These are phyloP conservation scores for Oryza rufipogon DNA, from an alignment of 176 grass and related monocot species.

Conservation along the genomic window DNA sequence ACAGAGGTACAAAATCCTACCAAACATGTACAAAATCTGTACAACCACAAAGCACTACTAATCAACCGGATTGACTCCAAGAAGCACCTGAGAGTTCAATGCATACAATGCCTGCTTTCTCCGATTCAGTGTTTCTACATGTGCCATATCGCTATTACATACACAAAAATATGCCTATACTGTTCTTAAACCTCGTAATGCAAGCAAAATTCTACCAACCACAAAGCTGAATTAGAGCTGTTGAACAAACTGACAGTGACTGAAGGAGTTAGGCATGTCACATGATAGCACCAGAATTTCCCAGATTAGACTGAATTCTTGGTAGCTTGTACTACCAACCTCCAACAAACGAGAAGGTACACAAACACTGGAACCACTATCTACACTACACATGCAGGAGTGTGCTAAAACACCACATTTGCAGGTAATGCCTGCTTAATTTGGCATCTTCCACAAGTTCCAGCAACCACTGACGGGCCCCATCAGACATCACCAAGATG, in stretches of 20 bases:
- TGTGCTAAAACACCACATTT: constrained; percentile 36
- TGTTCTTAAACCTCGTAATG: constrained; percentile 7
- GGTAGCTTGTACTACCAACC: background rate
- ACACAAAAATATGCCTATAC: background rate
- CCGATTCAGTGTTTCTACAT: background rate
- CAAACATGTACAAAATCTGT: background rate
- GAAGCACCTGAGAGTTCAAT: background rate
- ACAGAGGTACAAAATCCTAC: constrained; percentile 34
- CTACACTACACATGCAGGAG: background rate
- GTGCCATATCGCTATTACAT: background rate
- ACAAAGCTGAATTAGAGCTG: constrained; percentile 24
- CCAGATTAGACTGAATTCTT: constrained; percentile 2
- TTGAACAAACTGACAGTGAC: constrained; percentile 19
- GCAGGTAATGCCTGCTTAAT: constrained; percentile 33
- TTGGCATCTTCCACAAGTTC: constrained; percentile 33
- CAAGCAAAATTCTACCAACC: constrained; percentile 33
- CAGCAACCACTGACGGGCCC: constrained; percentile 44
- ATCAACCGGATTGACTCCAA: constrained; percentile 19
- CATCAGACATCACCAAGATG: constrained; percentile 41
- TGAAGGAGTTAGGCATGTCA: constrained; percentile 27
- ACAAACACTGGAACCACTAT: constrained; percentile 9
- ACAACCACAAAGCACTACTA: constrained; percentile 16
- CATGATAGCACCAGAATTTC: constrained; percentile 35
- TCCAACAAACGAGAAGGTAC: constrained; percentile 40
- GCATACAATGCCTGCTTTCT: background rate